Percentiles rank a stretch among this genome's conserved stretches.
phyloP scores from a whole-genome alignment of 2,329 filamentous ascomycete genomes.

The Colletotrichum navitas region DNA sequence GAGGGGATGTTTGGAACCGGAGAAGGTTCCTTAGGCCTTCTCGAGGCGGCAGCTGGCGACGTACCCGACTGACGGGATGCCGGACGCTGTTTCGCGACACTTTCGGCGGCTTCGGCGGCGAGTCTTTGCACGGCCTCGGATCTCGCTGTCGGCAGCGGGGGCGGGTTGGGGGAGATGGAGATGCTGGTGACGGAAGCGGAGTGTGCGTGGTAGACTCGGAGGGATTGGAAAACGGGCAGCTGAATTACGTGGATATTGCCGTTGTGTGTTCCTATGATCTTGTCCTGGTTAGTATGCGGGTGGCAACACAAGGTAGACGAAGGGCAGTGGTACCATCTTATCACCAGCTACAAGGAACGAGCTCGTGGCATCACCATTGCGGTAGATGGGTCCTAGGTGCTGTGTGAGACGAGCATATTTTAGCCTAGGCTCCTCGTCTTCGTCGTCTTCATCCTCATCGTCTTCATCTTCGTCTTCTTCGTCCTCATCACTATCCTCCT shows the following conservation, averaged over 20 bases:
- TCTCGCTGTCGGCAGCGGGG: constrained; percentile 61
- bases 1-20: constrained; percentile 80
- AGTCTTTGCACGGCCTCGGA: constrained; percentile 56
- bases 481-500: constrained; percentile 54
- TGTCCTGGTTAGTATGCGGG: constrained; percentile 47
- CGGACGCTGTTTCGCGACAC: constrained; percentile 48
- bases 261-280: constrained; percentile 95
- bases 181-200: constrained; percentile 90
- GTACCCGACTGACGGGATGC: constrained; percentile 51
- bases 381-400: constrained; percentile 83
- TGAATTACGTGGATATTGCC: constrained; percentile 94
- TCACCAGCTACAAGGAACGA: constrained; percentile 91
- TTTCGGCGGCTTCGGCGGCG: constrained; percentile 52
- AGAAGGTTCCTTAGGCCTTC: constrained; percentile 63
- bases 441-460: constrained; percentile 82
- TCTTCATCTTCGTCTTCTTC: constrained; percentile 69
- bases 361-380: constrained; percentile 95
- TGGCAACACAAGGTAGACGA: constrained; percentile 1
- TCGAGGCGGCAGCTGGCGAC: constrained; percentile 64
- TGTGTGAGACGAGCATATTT: constrained; percentile 93
- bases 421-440: constrained; percentile 92
- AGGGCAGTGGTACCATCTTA: constrained; percentile 81
- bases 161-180: constrained; percentile 88
- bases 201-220: constrained; percentile 93
- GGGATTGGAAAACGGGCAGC: constrained; percentile 81